phyloP scores from a whole-genome alignment of 2,329 filamentous ascomycete species.

The Monilinia fructigena region DNA sequence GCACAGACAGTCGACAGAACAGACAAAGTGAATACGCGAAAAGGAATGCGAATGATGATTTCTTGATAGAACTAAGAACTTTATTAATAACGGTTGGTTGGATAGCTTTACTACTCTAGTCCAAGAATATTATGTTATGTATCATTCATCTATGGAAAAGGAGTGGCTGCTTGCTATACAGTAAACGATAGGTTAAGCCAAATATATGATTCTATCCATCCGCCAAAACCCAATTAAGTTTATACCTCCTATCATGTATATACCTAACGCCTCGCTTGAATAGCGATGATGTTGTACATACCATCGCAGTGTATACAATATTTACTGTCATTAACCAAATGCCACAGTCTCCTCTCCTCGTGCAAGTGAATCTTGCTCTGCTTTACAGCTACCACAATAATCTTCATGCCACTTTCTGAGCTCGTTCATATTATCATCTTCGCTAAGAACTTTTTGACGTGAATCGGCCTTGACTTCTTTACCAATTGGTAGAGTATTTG shows the following conservation, averaged over 20 bases:
- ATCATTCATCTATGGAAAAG: background rate
- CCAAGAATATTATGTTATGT: background rate
- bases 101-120: too few relatives aligned
- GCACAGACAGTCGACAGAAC: background rate
- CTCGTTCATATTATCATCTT: constrained; percentile 44
- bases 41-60: background rate
- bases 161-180: background rate
- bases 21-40: background rate
- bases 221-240: constrained; percentile 1
- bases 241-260: too few relatives aligned
- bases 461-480: constrained; percentile 31
- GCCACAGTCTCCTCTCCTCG: constrained; percentile 30
- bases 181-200: background rate
- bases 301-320: constrained; percentile 15
- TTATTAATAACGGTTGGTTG: too few relatives aligned
- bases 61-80: too few relatives aligned
- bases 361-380: constrained; percentile 37
- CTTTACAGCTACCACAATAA: constrained; percentile 61
- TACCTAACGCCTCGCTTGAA: constrained; percentile 25
- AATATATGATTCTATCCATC: constrained; percentile 2
- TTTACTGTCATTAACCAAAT: constrained; percentile 31
- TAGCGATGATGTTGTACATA: background rate
- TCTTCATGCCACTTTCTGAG: constrained; percentile 56
- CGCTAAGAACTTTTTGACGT: constrained; percentile 31
- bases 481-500: constrained; percentile 32